phyloP scores from a whole-genome alignment of 306 rosid species.

The Dryas alaskensis region DNA sequence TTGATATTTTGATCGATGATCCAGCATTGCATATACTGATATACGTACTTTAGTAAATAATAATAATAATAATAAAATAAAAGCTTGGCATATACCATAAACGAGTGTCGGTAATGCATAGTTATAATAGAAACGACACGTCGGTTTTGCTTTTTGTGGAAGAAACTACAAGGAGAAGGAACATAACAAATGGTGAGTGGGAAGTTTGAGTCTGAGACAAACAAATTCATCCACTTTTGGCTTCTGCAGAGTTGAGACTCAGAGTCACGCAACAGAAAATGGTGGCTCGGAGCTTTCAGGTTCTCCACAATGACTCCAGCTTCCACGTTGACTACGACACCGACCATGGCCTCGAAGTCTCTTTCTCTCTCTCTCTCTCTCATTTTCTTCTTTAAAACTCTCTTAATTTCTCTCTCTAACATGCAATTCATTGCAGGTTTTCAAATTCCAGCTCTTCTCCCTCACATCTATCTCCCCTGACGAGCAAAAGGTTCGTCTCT shows the following conservation, averaged over 20 bases:
- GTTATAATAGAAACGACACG: too few relatives aligned
- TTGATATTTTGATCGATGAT: too few relatives aligned
- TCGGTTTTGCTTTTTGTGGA: too few relatives aligned
- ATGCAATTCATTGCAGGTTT: conserved; percentile 38
- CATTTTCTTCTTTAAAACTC: not conserved
- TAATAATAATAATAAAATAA: too few relatives aligned
- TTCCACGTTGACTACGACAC: conserved; percentile 61
- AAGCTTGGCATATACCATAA: too few relatives aligned
- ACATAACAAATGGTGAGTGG: not conserved
- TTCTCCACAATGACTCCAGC: conserved; percentile 47
- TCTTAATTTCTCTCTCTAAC: not conserved
- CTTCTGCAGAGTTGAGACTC: not conserved
- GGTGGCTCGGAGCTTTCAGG: conserved; percentile 61
- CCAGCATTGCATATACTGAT: too few relatives aligned
- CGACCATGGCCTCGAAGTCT: conserved; percentile 70
- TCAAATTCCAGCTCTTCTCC: conserved; percentile 72
- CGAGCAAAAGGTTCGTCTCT: conserved; percentile 56
- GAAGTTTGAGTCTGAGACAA: not conserved
- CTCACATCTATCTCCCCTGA: conserved; percentile 67
- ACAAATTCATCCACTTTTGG: not conserved
- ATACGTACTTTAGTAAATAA: too few relatives aligned
- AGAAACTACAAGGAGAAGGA: not conserved
- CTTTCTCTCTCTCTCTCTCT: conserved; percentile 9
- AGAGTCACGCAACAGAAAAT: conserved; percentile 20
- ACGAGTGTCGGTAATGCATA: too few relatives aligned